Evolutionary conservation across 371 early-diverging fungal genomes (phyloP), one percentile per base, ranked within the genome.

Genomic region (Haplosporangium sp.): DNA sequence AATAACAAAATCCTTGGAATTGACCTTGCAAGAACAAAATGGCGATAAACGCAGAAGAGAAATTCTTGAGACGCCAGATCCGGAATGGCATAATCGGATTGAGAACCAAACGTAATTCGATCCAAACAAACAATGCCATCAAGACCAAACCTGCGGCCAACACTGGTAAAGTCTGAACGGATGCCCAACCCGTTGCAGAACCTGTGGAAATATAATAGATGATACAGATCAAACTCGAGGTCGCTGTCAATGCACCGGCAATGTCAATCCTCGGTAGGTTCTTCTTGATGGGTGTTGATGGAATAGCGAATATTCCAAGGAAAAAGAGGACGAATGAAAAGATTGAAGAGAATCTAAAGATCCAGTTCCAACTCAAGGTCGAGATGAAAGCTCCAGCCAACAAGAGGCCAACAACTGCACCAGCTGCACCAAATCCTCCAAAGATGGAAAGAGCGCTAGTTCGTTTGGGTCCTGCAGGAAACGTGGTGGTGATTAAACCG

Each of bases 401-500:
- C 10, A 78, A 27, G 19, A 73, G 47, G 11, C 78, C 78, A 2
- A 78, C 65, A 4, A 70, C 74, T 1, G 73, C 69, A 4, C 78
- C 78, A 0, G 63, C 65, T 3, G 78, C 72, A 35, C 74, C 78
- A 5, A 69, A 73, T 0, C 73, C 78, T 1, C 69, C 69, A 70
- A 78, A 78, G 47, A 78, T 59, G 13, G 71, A 65, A 3, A 78
- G 61, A 1, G 78, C 78, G 0, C 63, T 34, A 1, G 70, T 78
- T 9, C 78, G 70, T 56, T 66, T 69, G 58, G 78, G 74, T n/a
- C 74, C 78, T 10, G 63, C 70, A 38, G 78, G 78, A 44, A 67
- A 63, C 2, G 73, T 84, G 13, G 82, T 83, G 5, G 79, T 78
- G 37, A 85, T 73, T 2, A 84, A 57, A 6, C 72, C 71, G 4